A percentile compares a stretch with the other conserved stretches of the same genome.
phyloP scores from a whole-genome alignment of 306 rosid species.

The Gillenia trifoliata region DNA sequence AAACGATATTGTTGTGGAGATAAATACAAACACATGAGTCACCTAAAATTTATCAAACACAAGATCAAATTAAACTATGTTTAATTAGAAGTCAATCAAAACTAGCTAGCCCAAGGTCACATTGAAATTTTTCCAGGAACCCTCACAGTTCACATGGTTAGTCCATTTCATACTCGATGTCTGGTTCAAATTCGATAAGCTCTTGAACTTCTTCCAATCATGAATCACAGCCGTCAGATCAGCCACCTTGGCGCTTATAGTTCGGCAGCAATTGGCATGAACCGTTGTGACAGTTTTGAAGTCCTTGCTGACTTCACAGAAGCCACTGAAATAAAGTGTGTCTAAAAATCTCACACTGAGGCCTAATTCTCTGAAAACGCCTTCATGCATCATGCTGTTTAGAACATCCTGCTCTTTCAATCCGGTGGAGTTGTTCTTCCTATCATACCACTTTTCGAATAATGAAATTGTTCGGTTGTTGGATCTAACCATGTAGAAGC shows the following conservation, averaged over 20 bases:
- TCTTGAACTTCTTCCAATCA: conserved; percentile 25
- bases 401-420: conserved; percentile 29
- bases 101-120: neutral
- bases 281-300: conserved; percentile 19
- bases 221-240: conserved; percentile 20
- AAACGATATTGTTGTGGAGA: neutral
- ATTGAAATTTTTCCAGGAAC: neutral
- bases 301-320: conserved; percentile 27
- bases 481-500: conserved; percentile 31
- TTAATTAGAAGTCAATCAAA: neutral
- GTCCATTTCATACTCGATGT: conserved; percentile 12
- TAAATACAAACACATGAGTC: neutral
- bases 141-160: neutral
- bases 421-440: conserved; percentile 7
- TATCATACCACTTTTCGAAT: conserved; percentile 22
- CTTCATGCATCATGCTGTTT: conserved; percentile 11
- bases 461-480: conserved; percentile 32
- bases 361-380: neutral
- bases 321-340: conserved; percentile 29
- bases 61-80: too few species aligned
- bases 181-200: neutral
- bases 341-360: conserved; percentile 17
- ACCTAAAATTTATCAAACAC: too few species aligned
- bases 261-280: conserved; percentile 33
- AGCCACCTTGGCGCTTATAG: conserved; percentile 13